Conservation (phyloP, 2,329 filamentous ascomycete genomes). For the Colletotrichum destructivum region DNA sequence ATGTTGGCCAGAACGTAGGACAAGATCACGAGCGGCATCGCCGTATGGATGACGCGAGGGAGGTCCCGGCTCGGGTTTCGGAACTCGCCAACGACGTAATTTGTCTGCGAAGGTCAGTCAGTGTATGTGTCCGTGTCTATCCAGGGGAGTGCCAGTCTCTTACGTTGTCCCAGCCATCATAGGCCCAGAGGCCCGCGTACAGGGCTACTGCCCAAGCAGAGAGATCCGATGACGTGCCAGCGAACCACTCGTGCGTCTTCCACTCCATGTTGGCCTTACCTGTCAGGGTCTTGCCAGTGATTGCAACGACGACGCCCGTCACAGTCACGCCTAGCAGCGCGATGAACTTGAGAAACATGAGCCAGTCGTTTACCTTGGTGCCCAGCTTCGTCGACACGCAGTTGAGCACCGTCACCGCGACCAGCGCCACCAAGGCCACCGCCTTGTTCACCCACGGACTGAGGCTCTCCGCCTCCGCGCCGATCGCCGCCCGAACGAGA, state of each 20-base stretch:
- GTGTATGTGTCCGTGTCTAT: slow-evolving; percentile 32
- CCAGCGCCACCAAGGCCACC: slow-evolving; percentile 83
- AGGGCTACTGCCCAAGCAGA: slow-evolving; percentile 94
- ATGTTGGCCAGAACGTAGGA: slow-evolving; percentile 93
- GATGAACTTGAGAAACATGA: slow-evolving; percentile 98
- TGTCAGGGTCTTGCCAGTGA: slow-evolving; percentile 85
- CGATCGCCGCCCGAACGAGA: slow-evolving; percentile 87
- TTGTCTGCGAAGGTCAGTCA: slow-evolving; percentile 73
- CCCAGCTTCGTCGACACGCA: slow-evolving; percentile 92
- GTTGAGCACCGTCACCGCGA: slow-evolving; percentile 86
- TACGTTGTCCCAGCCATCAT: slow-evolving; percentile 99
- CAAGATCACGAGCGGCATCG: slow-evolving; percentile 93
- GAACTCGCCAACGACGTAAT: slow-evolving; percentile 98
- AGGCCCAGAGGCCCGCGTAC: slow-evolving; percentile 97
- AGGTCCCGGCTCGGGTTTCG: slow-evolving; percentile 91
- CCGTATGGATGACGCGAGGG: slow-evolving; percentile 94
- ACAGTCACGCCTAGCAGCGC: slow-evolving; percentile 89
- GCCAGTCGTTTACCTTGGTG: slow-evolving; percentile 88
- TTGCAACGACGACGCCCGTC: slow-evolving; percentile 89
- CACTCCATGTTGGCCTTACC: slow-evolving; percentile 85
- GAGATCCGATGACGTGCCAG: slow-evolving; percentile 83
- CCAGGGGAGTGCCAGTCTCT: slow-evolving; percentile 53
- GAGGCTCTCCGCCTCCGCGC: slow-evolving; percentile 85
- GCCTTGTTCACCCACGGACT: slow-evolving; percentile 92
- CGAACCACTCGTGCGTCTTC: slow-evolving; percentile 91